Conservation (phyloP, 441 rosid genomes). For the Gossypium gossypioides region DNA sequence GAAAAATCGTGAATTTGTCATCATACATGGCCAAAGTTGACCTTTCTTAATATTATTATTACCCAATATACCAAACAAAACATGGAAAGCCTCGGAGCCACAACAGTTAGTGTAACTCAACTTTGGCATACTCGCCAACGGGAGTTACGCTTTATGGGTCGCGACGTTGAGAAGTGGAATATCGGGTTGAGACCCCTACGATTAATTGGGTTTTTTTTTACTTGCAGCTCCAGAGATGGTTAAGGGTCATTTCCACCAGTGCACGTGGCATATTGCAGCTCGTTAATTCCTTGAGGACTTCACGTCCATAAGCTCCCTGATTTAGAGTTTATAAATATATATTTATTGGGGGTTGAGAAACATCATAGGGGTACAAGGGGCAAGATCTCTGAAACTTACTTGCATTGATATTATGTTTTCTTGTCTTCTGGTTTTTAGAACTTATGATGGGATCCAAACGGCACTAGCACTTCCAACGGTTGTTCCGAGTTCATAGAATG, state of each 20-base stretch:
- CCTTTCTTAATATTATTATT: neutral
- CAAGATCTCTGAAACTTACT: neutral
- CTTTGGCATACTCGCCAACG: constrained; percentile 8
- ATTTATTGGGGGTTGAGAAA: neutral
- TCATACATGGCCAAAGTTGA: neutral
- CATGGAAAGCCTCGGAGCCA: neutral
- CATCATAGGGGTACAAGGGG: neutral
- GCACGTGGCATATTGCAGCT: neutral
- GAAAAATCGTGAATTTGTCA: neutral
- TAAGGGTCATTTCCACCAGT: neutral
- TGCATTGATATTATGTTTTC: neutral
- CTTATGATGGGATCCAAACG: neutral
- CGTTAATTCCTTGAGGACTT: neutral
- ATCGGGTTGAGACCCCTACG: neutral
- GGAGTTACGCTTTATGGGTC: neutral
- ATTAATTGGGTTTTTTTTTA: neutral
- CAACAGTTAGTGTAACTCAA: neutral
- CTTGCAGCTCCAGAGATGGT: neutral
- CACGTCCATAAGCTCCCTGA: neutral
- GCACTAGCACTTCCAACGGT: neutral
- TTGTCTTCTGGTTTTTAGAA: neutral
- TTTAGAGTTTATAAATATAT: neutral
- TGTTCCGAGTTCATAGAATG: constrained; percentile 7
- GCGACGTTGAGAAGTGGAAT: constrained; percentile 9
- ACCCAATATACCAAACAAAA: neutral